Base-by-base conservation (phyloP, 75 land plant species). In the Cryptomeria japonica region DNA sequence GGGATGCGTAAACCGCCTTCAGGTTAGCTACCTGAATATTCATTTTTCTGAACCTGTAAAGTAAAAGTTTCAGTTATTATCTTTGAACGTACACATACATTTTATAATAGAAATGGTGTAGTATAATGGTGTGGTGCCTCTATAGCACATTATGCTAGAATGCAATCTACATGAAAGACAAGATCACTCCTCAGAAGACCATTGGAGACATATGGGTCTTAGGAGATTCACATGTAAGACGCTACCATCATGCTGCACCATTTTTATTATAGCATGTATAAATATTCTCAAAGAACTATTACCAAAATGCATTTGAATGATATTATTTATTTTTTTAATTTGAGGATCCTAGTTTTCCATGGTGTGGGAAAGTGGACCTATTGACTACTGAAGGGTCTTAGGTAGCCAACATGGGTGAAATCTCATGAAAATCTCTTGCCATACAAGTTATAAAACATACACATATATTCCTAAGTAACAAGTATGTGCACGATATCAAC, bases 1-100 rank as follows among this genome's bases (percentile, higher is more conserved):
- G 38, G 55, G 28, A 6, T 55, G 90, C 56, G 94, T 98, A 22
- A 89, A 64, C 22, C 84, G 84, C 18, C 95, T 98, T 76, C 99
- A 98, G 97, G 99, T 97, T 61, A 13, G 86, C 46, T 53, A 55
- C 14, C 56, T 49, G n/a, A 28, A 34, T 86, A 25, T 51, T 77
- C 37, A 75, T 11, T 19, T 44, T 86, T 42, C 13, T 22, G n/a
- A 64, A 18, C 25, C 86, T 68, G 72, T 36, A 85, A 55, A 31
- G 38, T 55, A n/a, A 28, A 1, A 51, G 55, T 51, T 51, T 51
- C 55, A 51, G 14, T 44, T 80, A 55, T 39, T 88, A 38, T 28
- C n/a, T 85, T 80, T 28, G 86, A 80, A 80, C 25, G 22, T 42
- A 72, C 34, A 28, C 32, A n/a, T 31, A 72, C 36, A 72, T 85